Base-by-base conservation (phyloP, 2,329 filamentous ascomycete genomes). In the Teratosphaeria pseudoeucalypti region DNA sequence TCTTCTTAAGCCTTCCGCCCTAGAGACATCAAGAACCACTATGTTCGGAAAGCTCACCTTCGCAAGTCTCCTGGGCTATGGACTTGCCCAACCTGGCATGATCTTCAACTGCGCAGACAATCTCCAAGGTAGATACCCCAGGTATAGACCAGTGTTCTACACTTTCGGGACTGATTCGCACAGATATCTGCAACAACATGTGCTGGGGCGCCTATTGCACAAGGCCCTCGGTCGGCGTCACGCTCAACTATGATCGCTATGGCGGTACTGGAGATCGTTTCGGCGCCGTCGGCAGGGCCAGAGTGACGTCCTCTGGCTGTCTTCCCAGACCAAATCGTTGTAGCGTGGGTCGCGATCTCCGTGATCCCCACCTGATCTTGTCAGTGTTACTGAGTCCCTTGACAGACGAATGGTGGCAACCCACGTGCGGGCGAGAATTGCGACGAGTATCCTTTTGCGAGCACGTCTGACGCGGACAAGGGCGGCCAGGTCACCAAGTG, bases 191-290 rank as follows among this genome's bases (percentile, higher is more conserved):
- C 34, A 32, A 34, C 32, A 55, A 55, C 54, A 55, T 55, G 54
- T 55, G 54, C 54, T 55, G 54, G 54, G 54, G 54, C n/a, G 54
- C 54, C 19, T 55, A 55, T 32, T 55, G 54, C 54, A 55, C 54
- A 12, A 29, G 54, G 32, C 54, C 54, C 10, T 55, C 54, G 54
- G 37, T 55, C 32, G 54, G 54, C 34, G 54, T 16, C 27, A 55
- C 54, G n/a, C 54, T 55, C 5, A 55, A 55, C 32, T 55, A 32
- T 26, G 54, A 55, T 55, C 54, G 54, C 32, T 55, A 55, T 26
- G 54, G 54, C n/a, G 54, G 54, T 55, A 55, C 54, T 12, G 54
- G 54, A 12, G 32, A 55, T 34, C 19, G 54, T 39, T 34, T 2
- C 54, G 34, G 54, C 34, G 27, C 7, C 10, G 34, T 39, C 19